Evolutionary conservation across 1,139 yeast genomes (phyloP).

Genomic region (Taiozyma sp.): DNA sequence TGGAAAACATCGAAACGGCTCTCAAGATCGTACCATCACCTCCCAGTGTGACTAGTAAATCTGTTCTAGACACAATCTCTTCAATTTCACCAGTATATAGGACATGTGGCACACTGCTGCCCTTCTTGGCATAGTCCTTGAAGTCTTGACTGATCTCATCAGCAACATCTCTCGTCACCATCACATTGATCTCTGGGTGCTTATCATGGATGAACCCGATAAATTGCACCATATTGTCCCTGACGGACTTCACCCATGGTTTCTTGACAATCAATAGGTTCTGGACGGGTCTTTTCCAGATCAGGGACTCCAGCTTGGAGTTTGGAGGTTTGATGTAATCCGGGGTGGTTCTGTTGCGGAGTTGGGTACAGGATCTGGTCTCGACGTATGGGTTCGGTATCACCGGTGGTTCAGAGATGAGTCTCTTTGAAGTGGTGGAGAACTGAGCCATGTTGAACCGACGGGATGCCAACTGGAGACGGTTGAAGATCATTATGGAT

Average conservation of each 20-base stretch:
- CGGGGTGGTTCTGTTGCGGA: constrained; percentile 27
- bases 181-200: constrained; percentile 69
- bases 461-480: not conserved
- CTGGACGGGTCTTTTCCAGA: constrained; percentile 51
- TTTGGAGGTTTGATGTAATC: constrained; percentile 41
- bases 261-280: constrained; percentile 80
- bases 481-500: not conserved
- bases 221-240: constrained; percentile 62
- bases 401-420: constrained; percentile 21
- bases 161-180: constrained; percentile 73
- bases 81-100: constrained; percentile 55
- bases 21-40: constrained; percentile 94
- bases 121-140: constrained; percentile 24
- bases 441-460: not conserved
- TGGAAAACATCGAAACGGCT: constrained; percentile 63
- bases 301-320: constrained; percentile 43
- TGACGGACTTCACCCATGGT: constrained; percentile 69
- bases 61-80: constrained; percentile 55
- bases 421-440: constrained; percentile 6
- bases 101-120: constrained; percentile 23
- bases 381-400: constrained; percentile 17
- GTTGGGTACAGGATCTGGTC: constrained; percentile 11
- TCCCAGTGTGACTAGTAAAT: constrained; percentile 79
- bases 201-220: constrained; percentile 48
- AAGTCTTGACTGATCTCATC: constrained; percentile 57